Percentiles rank a stretch among this genome's conserved stretches.
These are phyloP conservation scores for Lactifluus hygrophoroides DNA, from an alignment of 768 basidiomycete genomes.

Conservation along the genomic window DNA sequence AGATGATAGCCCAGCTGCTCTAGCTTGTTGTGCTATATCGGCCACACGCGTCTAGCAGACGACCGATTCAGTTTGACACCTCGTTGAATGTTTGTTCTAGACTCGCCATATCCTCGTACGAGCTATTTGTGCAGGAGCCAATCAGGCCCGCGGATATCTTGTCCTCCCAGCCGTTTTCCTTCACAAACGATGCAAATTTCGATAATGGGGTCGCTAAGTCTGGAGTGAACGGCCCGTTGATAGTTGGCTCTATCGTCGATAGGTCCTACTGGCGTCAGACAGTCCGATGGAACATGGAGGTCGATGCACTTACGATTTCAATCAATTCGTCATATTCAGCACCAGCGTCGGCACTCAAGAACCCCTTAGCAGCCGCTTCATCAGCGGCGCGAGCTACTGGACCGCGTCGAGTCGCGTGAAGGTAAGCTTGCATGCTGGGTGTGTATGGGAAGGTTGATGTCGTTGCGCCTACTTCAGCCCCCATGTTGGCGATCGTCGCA, in stretches of 20 bases:
- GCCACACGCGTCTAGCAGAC: slow-evolving; percentile 76
- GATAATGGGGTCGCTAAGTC: slow-evolving; percentile 93
- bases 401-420: slow-evolving; percentile 81
- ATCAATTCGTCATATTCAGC: slow-evolving; percentile 94
- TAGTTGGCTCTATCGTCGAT: slow-evolving; percentile 80
- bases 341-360: slow-evolving; percentile 74
- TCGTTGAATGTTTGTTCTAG: background rate
- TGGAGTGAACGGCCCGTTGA: slow-evolving; percentile 97
- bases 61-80: slow-evolving; percentile 3
- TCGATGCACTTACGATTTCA: slow-evolving; percentile 58
- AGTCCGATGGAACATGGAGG: background rate
- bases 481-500: slow-evolving; percentile 98
- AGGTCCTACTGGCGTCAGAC: slow-evolving; percentile 49
- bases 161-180: slow-evolving; percentile 88
- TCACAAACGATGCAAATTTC: slow-evolving; percentile 70
- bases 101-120: slow-evolving; percentile 87
- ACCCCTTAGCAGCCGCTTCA: slow-evolving; percentile 66
- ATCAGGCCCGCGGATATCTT: slow-evolving; percentile 87
- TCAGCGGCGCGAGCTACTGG: slow-evolving; percentile 86
- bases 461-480: slow-evolving; percentile 99
- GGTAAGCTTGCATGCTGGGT: slow-evolving; percentile 78
- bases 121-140: slow-evolving; percentile 99
- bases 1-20: slow-evolving; percentile 67
- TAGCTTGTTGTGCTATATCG: slow-evolving; percentile 84
- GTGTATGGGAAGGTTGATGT: slow-evolving; percentile 98